A percentile compares a stretch with the other conserved stretches of the same genome.
Evolutionary conservation across 441 rosid species (phyloP).

Genomic region (Gossypium schwendimanii): DNA sequence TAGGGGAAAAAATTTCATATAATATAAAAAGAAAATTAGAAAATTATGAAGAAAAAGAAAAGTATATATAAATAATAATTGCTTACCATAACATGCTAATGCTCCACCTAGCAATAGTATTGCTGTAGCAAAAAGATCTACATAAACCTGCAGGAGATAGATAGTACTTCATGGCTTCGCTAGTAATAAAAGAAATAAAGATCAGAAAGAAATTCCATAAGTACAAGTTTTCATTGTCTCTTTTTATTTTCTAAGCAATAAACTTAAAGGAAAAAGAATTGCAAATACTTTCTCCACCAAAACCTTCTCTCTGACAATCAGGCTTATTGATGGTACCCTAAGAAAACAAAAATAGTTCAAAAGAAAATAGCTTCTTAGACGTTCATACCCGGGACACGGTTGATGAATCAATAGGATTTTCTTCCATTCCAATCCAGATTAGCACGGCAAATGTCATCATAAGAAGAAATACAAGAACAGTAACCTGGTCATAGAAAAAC

Average conservation of each 20-base stretch:
- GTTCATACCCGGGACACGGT: slow-evolving; percentile 43
- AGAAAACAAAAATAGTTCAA: slow-evolving; percentile 1
- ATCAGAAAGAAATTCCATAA: neutral
- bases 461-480: slow-evolving; percentile 28
- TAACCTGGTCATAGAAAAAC: slow-evolving; percentile 34
- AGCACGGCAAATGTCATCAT: slow-evolving; percentile 47
- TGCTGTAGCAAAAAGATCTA: slow-evolving; percentile 34
- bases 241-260: neutral
- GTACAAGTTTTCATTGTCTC: neutral
- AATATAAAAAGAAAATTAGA: neutral
- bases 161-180: neutral
- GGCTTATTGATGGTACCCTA: neutral
- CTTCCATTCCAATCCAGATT: slow-evolving; percentile 51
- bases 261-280: neutral
- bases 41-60: neutral
- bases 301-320: slow-evolving; percentile 5
- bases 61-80: neutral
- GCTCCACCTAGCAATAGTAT: slow-evolving; percentile 49
- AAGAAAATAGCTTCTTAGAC: slow-evolving; percentile 8
- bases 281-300: neutral
- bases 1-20: neutral
- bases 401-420: slow-evolving; percentile 35
- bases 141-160: slow-evolving; percentile 44
- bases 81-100: slow-evolving; percentile 59
- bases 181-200: neutral